Percentiles rank a stretch among this genome's conserved stretches.
Conservation (phyloP, 805 yeast genomes). For the Wickerhamiella vanderwaltii region DNA sequence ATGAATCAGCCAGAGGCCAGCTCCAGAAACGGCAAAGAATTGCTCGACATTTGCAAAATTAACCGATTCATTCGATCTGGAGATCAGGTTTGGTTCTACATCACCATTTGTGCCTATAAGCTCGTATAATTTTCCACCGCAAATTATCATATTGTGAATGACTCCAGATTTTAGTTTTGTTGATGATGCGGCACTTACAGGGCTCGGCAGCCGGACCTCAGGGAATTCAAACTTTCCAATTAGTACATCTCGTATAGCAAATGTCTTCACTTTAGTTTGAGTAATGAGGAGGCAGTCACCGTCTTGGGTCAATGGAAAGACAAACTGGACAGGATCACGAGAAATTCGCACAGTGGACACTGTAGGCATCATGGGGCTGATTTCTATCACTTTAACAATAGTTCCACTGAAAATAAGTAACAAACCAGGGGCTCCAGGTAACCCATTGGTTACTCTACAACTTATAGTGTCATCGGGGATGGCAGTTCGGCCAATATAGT, state of each 20-base stretch:
- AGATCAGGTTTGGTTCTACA: not conserved
- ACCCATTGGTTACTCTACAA: not conserved
- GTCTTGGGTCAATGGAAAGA: slow-evolving; percentile 1
- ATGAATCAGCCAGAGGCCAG: not conserved
- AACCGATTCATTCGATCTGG: not conserved
- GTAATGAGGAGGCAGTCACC: slow-evolving; percentile 4
- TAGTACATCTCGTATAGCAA: not conserved
- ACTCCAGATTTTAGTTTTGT: slow-evolving; percentile 5
- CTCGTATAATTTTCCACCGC: slow-evolving; percentile 3
- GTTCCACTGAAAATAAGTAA: not conserved
- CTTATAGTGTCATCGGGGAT: not conserved
- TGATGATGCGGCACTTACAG: not conserved
- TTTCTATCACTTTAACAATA: slow-evolving; percentile 2
- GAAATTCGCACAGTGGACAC: slow-evolving; percentile 5
- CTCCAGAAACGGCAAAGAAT: slow-evolving; percentile 1
- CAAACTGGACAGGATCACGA: not conserved
- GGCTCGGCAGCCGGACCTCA: not conserved
- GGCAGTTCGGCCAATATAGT: not conserved
- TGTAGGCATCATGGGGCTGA: slow-evolving; percentile 5
- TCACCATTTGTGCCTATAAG: not conserved
- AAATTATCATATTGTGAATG: slow-evolving; percentile 1
- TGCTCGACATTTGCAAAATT: not conserved
- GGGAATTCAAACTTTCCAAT: slow-evolving; percentile 1
- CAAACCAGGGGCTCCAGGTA: slow-evolving; percentile 2
- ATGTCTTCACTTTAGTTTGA: not conserved